Evolutionary conservation across 2,329 filamentous ascomycete species (phyloP), one percentile per base, ranked within the genome.

Genomic region (Aureobasidium vineae): DNA sequence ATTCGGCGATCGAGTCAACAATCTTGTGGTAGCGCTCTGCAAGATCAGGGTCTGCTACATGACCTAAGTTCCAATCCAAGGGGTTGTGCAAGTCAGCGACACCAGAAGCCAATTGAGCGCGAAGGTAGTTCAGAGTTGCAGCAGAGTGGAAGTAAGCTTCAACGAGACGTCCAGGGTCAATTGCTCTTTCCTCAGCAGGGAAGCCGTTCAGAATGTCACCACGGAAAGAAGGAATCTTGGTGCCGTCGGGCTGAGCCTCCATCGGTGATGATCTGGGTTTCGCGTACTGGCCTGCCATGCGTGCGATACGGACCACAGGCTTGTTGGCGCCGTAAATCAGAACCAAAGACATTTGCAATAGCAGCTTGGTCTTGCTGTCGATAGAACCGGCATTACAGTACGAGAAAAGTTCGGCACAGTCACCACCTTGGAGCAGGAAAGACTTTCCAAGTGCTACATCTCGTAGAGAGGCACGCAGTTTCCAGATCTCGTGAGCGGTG

Each of bases 201-300:
- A 89, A 97, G 31, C 94, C 94, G 75, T 99, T 99, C 70, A 99
- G 83, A 68, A 98, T 98, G 72, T 99, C 95, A 19, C 95, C 95
- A 63, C 95, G 85, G 83, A 98, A 99, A 49, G 91, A 95, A 4
- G 91, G 90, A 65, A 97, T 89, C 74, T 92, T 86, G 68, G 86
- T 86, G 61, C 92, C 93, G 70, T 96, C 82, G 5, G 61, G 26
- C 60, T 96, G 81, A 1, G 87, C 84, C 80, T 99, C 95, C 43
- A 87, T 93, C 0, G 94, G 90, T 72, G 89, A 96, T 4, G 92
- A 97, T 66, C 95, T 84, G 2, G 94, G 95, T 80, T 99, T 99
- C 36, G 95, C 95, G 75, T 97, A 99, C 82, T 99, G 95, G 3
- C 95, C 95, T 15, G 95, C 95, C 88, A 98, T 97, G 68, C 95